Base-by-base conservation (phyloP, 305 asterid species). In the Striga hermonthica region DNA sequence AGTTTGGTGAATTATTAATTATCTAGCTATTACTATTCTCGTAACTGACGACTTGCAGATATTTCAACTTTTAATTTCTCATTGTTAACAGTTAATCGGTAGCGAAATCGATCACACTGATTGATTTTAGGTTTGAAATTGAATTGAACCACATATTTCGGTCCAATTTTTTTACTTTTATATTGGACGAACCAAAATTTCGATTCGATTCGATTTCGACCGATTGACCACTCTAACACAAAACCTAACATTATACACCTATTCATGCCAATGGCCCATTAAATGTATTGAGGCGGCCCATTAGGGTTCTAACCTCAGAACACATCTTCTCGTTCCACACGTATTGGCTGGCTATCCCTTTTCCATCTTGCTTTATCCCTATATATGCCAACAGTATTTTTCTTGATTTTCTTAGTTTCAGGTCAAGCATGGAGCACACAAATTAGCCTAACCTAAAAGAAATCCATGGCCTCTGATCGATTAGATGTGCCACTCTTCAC, bases 381-480 rank as follows among this genome's bases (percentile, higher is more conserved):
- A 50, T 57, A 69, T 58, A 69, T 66, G 57, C 65, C 60, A 43
- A 59, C 31, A 34, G 72, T 45, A 72, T 60, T 66, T 66, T 66
- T 68, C 31, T 22, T 22, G 4, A 10, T 4, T 39, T 60, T 35
- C 53, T n/a, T 35, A 59, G 49, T 60, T 40, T 37, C 16, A 39
- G 31, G 43, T 8, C n/a, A 14, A 36, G 13, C 65, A 38, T 47
- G 66, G 43, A 56, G 38, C 47, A 39, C 54, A 36, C 43, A 63
- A 31, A 1, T 44, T 22, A 22, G 31, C 49, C 50, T 40, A 36
- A 59, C 49, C 50, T 60, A 0, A 40, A 49, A 47, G 41, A 61
- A 5, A 39, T 6, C 39, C 14, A 5, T 38, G 16, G 43, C 14
- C 66, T 48, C 31, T 22, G 12, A 62, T 62, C 45, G 34, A 47